Evolutionary conservation across 805 yeast genomes (phyloP).

Genomic region (Starmera caribaea): DNA sequence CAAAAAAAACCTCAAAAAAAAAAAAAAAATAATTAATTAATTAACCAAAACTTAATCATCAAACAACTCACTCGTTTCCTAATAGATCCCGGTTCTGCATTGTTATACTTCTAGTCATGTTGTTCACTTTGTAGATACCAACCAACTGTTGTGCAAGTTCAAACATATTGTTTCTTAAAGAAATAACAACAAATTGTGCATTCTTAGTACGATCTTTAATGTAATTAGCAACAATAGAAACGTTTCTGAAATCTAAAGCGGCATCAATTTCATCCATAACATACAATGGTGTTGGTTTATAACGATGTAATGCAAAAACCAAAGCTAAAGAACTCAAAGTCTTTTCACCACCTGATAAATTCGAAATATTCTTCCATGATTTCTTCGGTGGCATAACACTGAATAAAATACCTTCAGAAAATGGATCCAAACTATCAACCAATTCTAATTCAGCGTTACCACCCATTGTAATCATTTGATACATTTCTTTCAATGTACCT

Average conservation of each 20-base stretch:
- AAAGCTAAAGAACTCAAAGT: conserved; percentile 90
- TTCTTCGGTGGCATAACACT: conserved; percentile 99
- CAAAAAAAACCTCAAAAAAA: no score
- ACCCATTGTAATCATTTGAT: conserved; percentile 98
- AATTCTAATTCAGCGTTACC: conserved; percentile 97
- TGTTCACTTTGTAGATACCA: conserved; percentile 89
- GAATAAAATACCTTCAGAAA: conserved; percentile 90
- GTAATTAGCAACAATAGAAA: conserved; percentile 94
- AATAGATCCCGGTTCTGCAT: conserved; percentile 51
- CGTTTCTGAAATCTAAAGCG: conserved; percentile 93
- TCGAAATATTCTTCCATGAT: conserved; percentile 93
- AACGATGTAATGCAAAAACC: conserved; percentile 92
- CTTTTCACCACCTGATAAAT: conserved; percentile 96
- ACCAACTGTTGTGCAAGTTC: conserved; percentile 91
- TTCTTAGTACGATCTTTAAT: conserved; percentile 92
- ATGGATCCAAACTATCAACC: conserved; percentile 95
- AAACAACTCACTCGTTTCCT: conserved; percentile 1
- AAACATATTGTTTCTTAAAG: conserved; percentile 94
- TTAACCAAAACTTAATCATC: no score
- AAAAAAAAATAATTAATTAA: no score
- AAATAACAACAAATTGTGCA: conserved; percentile 94
- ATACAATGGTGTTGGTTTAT: conserved; percentile 93
- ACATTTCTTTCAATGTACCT: conserved; percentile 87
- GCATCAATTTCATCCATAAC: conserved; percentile 99
- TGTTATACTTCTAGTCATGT: conserved; percentile 82